These are phyloP conservation scores for Colletotrichum sp. DNA, from an alignment of 2,329 filamentous ascomycete genomes.

Conservation along the genomic window DNA sequence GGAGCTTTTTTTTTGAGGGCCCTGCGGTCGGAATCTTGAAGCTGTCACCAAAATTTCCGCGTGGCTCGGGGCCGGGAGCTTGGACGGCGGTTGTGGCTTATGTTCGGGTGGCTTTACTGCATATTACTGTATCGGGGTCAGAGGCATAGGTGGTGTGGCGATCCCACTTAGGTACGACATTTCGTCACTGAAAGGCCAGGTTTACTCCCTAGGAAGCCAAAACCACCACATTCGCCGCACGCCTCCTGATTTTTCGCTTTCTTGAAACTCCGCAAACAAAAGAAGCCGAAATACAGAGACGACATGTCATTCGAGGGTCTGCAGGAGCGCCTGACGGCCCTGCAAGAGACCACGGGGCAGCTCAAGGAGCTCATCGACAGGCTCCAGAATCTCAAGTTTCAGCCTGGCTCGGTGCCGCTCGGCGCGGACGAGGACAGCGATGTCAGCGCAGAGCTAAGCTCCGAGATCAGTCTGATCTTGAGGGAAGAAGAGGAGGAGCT, in stretches of 20 bases:
- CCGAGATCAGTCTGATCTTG: slow-evolving; percentile 80
- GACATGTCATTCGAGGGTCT: slow-evolving; percentile 64
- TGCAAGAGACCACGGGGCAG: slow-evolving; percentile 67
- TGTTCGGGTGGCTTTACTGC: background rate
- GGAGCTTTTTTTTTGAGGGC: background rate
- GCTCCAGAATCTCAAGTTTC: slow-evolving; percentile 62
- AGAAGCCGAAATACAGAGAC: background rate
- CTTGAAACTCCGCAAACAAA: background rate
- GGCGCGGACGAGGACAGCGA: slow-evolving; percentile 54
- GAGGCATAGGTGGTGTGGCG: background rate
- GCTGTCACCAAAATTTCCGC: slow-evolving; percentile 21
- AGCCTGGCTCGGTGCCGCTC: slow-evolving; percentile 62
- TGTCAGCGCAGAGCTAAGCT: slow-evolving; percentile 73
- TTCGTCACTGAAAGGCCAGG: slow-evolving; percentile 27
- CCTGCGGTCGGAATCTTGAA: background rate
- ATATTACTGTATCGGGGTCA: background rate
- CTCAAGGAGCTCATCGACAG: slow-evolving; percentile 64
- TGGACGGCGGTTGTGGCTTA: slow-evolving; percentile 11
- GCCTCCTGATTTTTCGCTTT: too few species aligned
- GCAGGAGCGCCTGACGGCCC: slow-evolving; percentile 62
- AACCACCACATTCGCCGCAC: background rate
- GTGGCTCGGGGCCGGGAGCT: slow-evolving; percentile 15
- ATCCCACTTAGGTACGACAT: background rate
- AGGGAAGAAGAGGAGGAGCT: slow-evolving; percentile 84
- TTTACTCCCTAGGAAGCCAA: slow-evolving; percentile 7